phyloP scores from a whole-genome alignment of 306 rosid species.

The Rubus parviflorus region DNA sequence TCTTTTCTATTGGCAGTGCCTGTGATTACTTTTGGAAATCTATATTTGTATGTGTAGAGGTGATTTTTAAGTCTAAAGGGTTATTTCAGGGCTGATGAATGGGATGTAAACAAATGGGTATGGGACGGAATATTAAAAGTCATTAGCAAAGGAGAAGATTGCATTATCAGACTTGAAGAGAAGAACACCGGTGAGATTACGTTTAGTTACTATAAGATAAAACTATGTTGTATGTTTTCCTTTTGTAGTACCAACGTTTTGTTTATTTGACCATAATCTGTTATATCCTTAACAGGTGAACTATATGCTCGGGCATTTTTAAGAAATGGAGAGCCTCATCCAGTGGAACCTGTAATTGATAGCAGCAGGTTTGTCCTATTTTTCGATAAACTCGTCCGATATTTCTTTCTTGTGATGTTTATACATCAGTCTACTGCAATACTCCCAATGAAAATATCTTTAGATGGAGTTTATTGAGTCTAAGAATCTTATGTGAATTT shows the following conservation, averaged over 20 bases:
- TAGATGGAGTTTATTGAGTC: not conserved
- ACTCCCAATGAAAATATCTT: not conserved
- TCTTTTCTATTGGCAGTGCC: not conserved
- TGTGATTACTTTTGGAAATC: constrained; percentile 6
- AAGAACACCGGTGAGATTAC: constrained; percentile 66
- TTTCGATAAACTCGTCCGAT: not conserved
- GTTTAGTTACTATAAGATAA: constrained; percentile 25
- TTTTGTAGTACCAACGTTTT: constrained; percentile 11
- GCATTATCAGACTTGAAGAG: constrained; percentile 92
- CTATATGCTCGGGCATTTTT: constrained; percentile 96
- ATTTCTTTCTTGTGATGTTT: not conserved
- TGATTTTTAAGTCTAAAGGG: constrained; percentile 35
- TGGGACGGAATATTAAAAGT: constrained; percentile 94
- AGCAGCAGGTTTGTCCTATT: constrained; percentile 85
- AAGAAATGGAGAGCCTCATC: constrained; percentile 92
- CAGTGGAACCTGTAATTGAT: constrained; percentile 95
- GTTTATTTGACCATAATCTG: constrained; percentile 9
- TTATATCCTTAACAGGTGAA: constrained; percentile 62
- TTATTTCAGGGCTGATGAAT: constrained; percentile 91
- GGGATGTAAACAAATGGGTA: constrained; percentile 99
- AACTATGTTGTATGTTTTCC: constrained; percentile 3
- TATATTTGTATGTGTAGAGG: constrained; percentile 14
- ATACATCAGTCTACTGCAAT: not conserved
- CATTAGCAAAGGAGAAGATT: constrained; percentile 83
- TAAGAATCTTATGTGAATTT: constrained; percentile 12